These are phyloP conservation scores for Westerdykella ornata DNA, from an alignment of 2,329 filamentous ascomycete species.

Conservation along the genomic window DNA sequence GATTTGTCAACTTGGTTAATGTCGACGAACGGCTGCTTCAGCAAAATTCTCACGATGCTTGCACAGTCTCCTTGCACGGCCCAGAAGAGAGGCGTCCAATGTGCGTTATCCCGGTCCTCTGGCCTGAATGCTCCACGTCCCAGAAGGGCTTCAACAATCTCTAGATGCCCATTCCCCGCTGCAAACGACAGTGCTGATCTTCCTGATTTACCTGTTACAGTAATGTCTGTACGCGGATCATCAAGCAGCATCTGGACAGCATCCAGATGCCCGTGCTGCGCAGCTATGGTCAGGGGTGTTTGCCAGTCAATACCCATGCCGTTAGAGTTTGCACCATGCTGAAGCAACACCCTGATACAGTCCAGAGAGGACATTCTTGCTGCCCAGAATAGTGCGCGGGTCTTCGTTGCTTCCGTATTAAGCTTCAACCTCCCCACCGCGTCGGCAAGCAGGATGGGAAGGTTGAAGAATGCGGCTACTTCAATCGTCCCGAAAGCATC, in stretches of 20 bases:
- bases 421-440: slow-evolving; percentile 6
- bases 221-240: slow-evolving; percentile 19
- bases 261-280: slow-evolving; percentile 23
- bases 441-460: slow-evolving; percentile 15
- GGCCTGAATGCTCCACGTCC: slow-evolving; percentile 9
- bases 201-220: slow-evolving; percentile 13
- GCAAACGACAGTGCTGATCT: slow-evolving; percentile 33
- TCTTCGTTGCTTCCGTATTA: slow-evolving; percentile 8
- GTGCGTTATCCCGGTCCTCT: slow-evolving; percentile 19
- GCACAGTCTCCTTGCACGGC: slow-evolving; percentile 22
- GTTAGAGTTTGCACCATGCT: slow-evolving; percentile 12
- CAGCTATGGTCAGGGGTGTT: slow-evolving; percentile 26
- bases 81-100: slow-evolving; percentile 32
- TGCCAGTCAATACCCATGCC: slow-evolving; percentile 11
- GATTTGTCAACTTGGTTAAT: slow-evolving; percentile 29
- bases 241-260: slow-evolving; percentile 22
- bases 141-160: slow-evolving; percentile 25
- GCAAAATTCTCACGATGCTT: slow-evolving; percentile 17
- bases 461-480: slow-evolving; percentile 32
- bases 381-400: slow-evolving; percentile 29
- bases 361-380: slow-evolving; percentile 18
- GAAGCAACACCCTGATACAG: slow-evolving; percentile 14
- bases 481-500: slow-evolving; percentile 17
- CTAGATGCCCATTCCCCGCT: slow-evolving; percentile 26
- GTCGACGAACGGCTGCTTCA: slow-evolving; percentile 16